Base-by-base conservation (phyloP, 169 alveolate species). In the Cryptosporidium canis region DNA sequence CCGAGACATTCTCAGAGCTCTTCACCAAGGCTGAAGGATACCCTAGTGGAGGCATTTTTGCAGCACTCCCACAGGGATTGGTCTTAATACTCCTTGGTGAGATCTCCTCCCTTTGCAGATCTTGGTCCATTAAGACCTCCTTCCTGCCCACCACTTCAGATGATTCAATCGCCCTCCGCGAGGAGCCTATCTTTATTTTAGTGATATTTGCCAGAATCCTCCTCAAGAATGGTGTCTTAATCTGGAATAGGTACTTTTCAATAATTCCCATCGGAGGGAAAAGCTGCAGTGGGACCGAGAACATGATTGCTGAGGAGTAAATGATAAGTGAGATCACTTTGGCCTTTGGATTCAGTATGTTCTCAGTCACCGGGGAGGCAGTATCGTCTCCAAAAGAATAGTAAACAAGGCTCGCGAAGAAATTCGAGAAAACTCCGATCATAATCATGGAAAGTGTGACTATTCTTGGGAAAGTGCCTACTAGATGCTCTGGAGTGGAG, bases 301-400 rank as follows among this genome's bases (percentile, higher is more conserved):
- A 77, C 33, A 66, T 61, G 5, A 77, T 77, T n/a, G 87, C 87
- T 24, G 55, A 8, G 3, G 87, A 77, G 55, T 77, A 77, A 14
- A 77, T 29, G 8, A 61, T 33, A 12, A 77, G 37, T 18, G 77
- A 77, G 14, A 77, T 55, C 5, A 58, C 51, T 44, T 61, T 77
- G n/a, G 37, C 71, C 5, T 58, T 58, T n/a, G 72, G 56, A 77
- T 77, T 77, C 18, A 77, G 11, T 56, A 77, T 77, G 24, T 77
- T 77, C 27, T 45, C 87, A 35, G 87, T 77, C 16, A 77, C 87
- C 39, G 87, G 87, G 16, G 87, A 77, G 29, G 87, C 44, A 29
- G 72, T 55, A 41, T 77, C 87, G 6, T 77, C 87, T 18, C 87
- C 87, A 77, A 77, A 77, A 7, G 87, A 77, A 61, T 77, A 77